A percentile compares a stretch with the other conserved stretches of the same genome.
Evolutionary conservation across 2,329 filamentous ascomycete species (phyloP).

Genomic region (Fusarium heterosporum): DNA sequence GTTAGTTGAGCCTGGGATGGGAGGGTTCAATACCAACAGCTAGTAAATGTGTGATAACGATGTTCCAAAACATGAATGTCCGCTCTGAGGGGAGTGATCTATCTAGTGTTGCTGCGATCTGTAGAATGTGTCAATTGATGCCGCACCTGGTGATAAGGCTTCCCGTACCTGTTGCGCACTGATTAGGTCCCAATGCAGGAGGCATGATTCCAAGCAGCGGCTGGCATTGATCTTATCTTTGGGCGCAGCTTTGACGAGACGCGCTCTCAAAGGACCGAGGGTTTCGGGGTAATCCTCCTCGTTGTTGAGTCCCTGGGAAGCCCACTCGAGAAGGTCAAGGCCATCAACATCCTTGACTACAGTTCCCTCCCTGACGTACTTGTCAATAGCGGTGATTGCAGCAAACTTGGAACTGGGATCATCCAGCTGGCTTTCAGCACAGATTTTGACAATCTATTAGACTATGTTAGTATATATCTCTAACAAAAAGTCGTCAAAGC

Average conservation of each 20-base stretch:
- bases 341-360: constrained; percentile 62
- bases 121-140: constrained; percentile 10
- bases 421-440: constrained; percentile 65
- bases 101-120: constrained; percentile 66
- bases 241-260: constrained; percentile 65
- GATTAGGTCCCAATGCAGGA: constrained; percentile 66
- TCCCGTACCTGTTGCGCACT: constrained; percentile 66
- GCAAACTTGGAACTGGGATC: constrained; percentile 59
- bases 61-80: constrained; percentile 66
- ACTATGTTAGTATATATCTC: constrained; percentile 13
- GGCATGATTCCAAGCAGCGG: constrained; percentile 63
- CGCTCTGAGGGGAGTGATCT: constrained; percentile 62
- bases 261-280: constrained; percentile 62
- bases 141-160: too few species aligned
- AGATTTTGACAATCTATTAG: constrained; percentile 59
- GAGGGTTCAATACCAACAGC: constrained; percentile 56
- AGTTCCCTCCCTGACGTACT: constrained; percentile 60
- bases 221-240: constrained; percentile 57
- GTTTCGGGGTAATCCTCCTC: constrained; percentile 59
- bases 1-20: constrained; percentile 13
- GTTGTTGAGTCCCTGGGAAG: constrained; percentile 54
- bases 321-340: constrained; percentile 68
- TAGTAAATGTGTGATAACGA: constrained; percentile 64
- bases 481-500: background rate
- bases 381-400: constrained; percentile 58